phyloP scores from a whole-genome alignment of 176 grass and related monocot genomes.

The Hordeum marinum region DNA sequence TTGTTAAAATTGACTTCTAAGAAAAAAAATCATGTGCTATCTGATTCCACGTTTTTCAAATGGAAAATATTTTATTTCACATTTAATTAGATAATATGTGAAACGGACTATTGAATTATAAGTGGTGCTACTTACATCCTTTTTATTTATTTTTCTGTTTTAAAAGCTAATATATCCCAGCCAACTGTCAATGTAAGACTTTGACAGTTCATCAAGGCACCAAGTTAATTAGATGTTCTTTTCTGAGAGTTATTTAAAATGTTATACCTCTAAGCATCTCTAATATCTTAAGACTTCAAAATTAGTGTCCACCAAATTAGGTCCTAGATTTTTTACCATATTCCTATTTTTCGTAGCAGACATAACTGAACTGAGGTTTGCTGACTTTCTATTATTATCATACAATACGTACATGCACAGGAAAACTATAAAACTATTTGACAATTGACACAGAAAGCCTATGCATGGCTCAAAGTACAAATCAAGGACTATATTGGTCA shows the following conservation, averaged over 20 bases:
- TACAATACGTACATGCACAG: neutral
- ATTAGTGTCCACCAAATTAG: neutral
- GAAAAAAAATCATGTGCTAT: neutral
- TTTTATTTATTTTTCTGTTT: neutral
- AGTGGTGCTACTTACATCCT: neutral
- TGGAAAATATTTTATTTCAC: neutral
- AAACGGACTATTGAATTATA: neutral
- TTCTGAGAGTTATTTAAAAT: neutral
- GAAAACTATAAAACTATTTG: neutral
- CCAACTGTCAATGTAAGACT: neutral
- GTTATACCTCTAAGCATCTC: neutral
- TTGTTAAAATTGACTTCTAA: neutral
- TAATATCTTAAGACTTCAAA: neutral
- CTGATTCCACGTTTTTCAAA: neutral
- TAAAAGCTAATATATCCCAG: neutral
- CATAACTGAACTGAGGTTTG: neutral
- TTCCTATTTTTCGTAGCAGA: neutral
- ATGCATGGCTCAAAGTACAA: neutral
- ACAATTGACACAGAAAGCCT: neutral
- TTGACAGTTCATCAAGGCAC: neutral
- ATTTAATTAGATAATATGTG: neutral
- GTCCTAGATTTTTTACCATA: neutral
- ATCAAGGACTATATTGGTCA: neutral
- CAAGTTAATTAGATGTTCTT: neutral
- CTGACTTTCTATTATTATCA: neutral